Conservation (phyloP, 495 filamentous ascomycete genomes). For the Xylaria sp. region DNA sequence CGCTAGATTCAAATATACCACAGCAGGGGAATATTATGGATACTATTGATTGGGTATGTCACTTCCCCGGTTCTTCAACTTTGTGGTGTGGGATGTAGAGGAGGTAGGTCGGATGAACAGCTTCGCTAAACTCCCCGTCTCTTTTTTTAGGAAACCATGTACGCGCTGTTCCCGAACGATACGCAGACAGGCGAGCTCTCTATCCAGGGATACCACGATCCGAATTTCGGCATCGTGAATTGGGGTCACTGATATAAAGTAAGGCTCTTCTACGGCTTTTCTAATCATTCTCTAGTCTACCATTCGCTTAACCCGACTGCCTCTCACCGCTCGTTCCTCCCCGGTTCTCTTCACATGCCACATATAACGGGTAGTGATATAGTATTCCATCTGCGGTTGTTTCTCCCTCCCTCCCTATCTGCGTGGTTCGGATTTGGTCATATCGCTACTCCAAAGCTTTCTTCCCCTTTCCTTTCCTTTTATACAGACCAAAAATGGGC, state of each 20-base stretch:
- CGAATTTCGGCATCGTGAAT: slow-evolving; percentile 35
- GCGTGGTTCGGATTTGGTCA: background rate
- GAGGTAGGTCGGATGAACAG: background rate
- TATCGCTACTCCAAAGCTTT: background rate
- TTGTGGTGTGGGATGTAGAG: background rate
- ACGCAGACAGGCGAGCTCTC: slow-evolving; percentile 46
- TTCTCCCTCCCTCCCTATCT: background rate
- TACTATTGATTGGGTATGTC: slow-evolving; percentile 46
- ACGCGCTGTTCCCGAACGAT: slow-evolving; percentile 45
- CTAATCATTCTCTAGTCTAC: background rate
- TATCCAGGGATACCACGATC: slow-evolving; percentile 44
- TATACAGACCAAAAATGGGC: slow-evolving; percentile 30
- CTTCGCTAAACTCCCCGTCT: background rate
- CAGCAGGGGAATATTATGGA: slow-evolving; percentile 41
- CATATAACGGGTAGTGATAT: background rate
- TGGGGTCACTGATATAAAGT: slow-evolving; percentile 29
- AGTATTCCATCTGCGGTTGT: background rate
- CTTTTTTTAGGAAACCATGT: slow-evolving; percentile 39
- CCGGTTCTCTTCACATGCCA: background rate
- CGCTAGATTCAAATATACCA: slow-evolving; percentile 6
- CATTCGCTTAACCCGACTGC: background rate
- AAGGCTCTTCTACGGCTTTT: background rate
- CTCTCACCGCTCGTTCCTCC: too few relatives aligned
- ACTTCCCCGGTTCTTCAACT: background rate
- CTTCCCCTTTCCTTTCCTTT: slow-evolving; percentile 30